These are phyloP conservation scores for Cenchrus fungigraminus DNA, from an alignment of 176 grass and related monocot species.

Conservation along the genomic window DNA sequence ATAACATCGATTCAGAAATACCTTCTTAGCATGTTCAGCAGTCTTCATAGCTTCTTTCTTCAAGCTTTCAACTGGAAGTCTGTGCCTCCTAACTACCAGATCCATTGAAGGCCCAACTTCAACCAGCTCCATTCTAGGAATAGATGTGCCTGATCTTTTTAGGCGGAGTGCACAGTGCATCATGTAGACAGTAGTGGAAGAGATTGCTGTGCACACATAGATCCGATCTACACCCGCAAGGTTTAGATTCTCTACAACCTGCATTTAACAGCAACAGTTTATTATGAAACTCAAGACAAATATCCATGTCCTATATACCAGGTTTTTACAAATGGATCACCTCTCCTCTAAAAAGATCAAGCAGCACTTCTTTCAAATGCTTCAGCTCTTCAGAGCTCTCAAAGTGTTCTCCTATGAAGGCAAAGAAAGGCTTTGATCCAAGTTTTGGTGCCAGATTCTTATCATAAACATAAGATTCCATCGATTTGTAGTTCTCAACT, in stretches of 20 bases:
- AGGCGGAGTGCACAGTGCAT: slow-evolving; percentile 84
- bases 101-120: slow-evolving; percentile 98
- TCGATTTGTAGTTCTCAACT: slow-evolving; percentile 82
- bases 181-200: slow-evolving; percentile 72
- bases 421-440: slow-evolving; percentile 95
- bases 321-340: slow-evolving; percentile 32
- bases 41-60: slow-evolving; percentile 88
- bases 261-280: slow-evolving; percentile 30
- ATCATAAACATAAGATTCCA: slow-evolving; percentile 79
- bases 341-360: slow-evolving; percentile 94
- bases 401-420: slow-evolving; percentile 85
- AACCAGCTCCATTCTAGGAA: slow-evolving; percentile 92
- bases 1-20: slow-evolving; percentile 12
- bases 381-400: slow-evolving; percentile 82
- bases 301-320: neutral
- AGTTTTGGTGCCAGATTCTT: slow-evolving; percentile 84
- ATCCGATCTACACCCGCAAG: slow-evolving; percentile 76
- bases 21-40: slow-evolving; percentile 71
- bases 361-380: slow-evolving; percentile 91
- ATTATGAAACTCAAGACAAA: neutral
- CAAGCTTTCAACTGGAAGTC: slow-evolving; percentile 68
- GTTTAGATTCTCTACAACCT: slow-evolving; percentile 96
- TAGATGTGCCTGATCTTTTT: slow-evolving; percentile 76
- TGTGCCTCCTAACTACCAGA: slow-evolving; percentile 66
- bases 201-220: slow-evolving; percentile 81